phyloP scores from a whole-genome alignment of 2,329 filamentous ascomycete species.

The Calcarisporium arbuscula region DNA sequence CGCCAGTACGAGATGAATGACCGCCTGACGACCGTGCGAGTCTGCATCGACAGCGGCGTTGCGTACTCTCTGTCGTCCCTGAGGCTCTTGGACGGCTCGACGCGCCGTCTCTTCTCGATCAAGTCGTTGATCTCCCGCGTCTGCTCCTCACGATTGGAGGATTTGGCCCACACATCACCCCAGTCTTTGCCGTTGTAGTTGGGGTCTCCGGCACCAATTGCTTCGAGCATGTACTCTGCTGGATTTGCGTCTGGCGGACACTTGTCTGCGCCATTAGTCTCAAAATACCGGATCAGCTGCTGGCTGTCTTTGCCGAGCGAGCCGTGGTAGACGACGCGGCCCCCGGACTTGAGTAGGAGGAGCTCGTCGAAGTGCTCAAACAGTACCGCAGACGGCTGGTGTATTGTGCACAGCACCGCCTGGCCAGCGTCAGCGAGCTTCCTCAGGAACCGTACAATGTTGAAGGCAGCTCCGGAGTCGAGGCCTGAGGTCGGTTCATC shows the following conservation, averaged over 20 bases:
- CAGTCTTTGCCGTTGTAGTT: slow-evolving; percentile 56
- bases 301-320: slow-evolving; percentile 44
- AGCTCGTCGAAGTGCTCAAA: slow-evolving; percentile 53
- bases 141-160: slow-evolving; percentile 39
- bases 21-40: slow-evolving; percentile 46
- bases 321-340: slow-evolving; percentile 48
- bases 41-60: slow-evolving; percentile 50
- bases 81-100: slow-evolving; percentile 28
- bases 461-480: slow-evolving; percentile 52
- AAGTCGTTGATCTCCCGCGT: slow-evolving; percentile 47
- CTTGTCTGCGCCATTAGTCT: slow-evolving; percentile 38
- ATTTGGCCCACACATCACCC: slow-evolving; percentile 53
- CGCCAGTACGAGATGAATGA: slow-evolving; percentile 60
- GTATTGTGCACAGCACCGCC: slow-evolving; percentile 54
- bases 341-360: slow-evolving; percentile 46
- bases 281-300: slow-evolving; percentile 45
- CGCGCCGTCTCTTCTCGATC: slow-evolving; percentile 35
- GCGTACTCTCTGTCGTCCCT: slow-evolving; percentile 56
- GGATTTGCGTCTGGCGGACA: slow-evolving; percentile 45
- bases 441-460: slow-evolving; percentile 55
- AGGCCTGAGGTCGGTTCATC: slow-evolving; percentile 56
- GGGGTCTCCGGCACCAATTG: slow-evolving; percentile 56
- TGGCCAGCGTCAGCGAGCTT: slow-evolving; percentile 55
- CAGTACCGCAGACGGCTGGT: slow-evolving; percentile 50
- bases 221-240: slow-evolving; percentile 50